Base-by-base conservation (phyloP, 805 yeast genomes). In the Cyberlindnera japonica region DNA sequence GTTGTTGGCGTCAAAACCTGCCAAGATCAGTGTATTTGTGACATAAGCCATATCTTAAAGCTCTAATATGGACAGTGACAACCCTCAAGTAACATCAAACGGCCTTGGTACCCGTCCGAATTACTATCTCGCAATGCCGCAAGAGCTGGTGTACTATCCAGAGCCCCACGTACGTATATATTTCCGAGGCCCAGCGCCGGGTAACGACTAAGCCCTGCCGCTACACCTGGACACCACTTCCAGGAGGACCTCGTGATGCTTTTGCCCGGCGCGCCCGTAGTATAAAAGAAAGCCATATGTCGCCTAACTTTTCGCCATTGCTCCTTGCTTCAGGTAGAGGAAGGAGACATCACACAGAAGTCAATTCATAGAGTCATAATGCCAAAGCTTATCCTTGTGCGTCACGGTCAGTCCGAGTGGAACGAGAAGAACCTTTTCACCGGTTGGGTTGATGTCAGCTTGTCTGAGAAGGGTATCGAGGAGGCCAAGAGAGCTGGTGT, bases 331-430 rank as follows among this genome's bases (percentile, higher is more conserved):
- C 8, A 22, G 25, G 25, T 12, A 25, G n/a, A 30, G 14, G 15
- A 17, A 22, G 18, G 13, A 17, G 5, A 20, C 17, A n/a, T 18
- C 26, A 40, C 20, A 8, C 32, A 22, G 5, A 14, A 24, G 13
- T 10, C 18, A 31, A 10, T 14, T 25, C 37, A 25, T 22, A 23
- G 28, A 35, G 5, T 24, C 20, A 46, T 48, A 62, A 68, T 68
- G 73, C 71, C 72, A 61, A 88, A 85, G 70, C 77, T 90, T 69
- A 81, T 90, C 64, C 77, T 90, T 65, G 89, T 91, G 57, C 90
- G 98, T 78, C 98, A 90, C 90, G 98, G 98, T 61, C 96, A 91
- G 77, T 86, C 95, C 73, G 97, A 87, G 69, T 90, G 98, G 98
- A 90, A 90, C 71, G 95, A 88, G 71, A 87, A 88, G 77, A 91